Evolutionary conservation across 768 basidiomycete species (phyloP).

Genomic region (Mycena vulgaris): DNA sequence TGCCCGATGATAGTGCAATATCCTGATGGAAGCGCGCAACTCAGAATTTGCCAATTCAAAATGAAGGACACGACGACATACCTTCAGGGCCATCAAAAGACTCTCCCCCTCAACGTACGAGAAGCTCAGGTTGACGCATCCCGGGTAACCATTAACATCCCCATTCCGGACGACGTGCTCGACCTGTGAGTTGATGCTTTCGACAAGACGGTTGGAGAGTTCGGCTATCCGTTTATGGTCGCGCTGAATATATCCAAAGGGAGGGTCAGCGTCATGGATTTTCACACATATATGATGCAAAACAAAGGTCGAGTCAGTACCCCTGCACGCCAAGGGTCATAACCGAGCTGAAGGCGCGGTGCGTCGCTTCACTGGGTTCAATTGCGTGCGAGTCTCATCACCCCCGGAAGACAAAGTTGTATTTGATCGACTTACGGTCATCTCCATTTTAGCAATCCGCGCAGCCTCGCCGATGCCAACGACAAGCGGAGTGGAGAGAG

Average conservation of each 20-base stretch:
- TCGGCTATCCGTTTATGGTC: constrained; percentile 83
- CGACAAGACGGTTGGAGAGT: constrained; percentile 86
- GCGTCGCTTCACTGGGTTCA: constrained; percentile 63
- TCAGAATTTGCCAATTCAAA: constrained; percentile 8
- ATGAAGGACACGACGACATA: constrained; percentile 44
- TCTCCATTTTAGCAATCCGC: constrained; percentile 91
- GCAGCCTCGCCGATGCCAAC: constrained; percentile 97
- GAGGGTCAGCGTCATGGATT: constrained; percentile 27
- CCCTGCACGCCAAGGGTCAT: constrained; percentile 89
- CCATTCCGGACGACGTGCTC: constrained; percentile 96
- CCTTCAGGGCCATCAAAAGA: constrained; percentile 97
- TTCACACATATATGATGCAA: neutral
- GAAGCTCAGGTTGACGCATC: constrained; percentile 96
- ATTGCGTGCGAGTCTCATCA: constrained; percentile 66
- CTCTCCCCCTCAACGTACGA: constrained; percentile 98
- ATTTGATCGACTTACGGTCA: constrained; percentile 77
- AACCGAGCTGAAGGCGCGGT: constrained; percentile 64
- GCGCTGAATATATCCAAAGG: constrained; percentile 63
- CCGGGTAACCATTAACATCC: constrained; percentile 91
- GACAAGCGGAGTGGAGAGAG: constrained; percentile 87
- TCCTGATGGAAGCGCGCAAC: constrained; percentile 65
- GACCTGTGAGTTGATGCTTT: constrained; percentile 86
- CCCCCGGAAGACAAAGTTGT: constrained; percentile 25
- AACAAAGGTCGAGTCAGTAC: constrained; percentile 74
- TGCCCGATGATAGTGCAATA: constrained; percentile 97